Base-by-base conservation (phyloP, 306 rosid genomes). In the Coriaria nepalensis region DNA sequence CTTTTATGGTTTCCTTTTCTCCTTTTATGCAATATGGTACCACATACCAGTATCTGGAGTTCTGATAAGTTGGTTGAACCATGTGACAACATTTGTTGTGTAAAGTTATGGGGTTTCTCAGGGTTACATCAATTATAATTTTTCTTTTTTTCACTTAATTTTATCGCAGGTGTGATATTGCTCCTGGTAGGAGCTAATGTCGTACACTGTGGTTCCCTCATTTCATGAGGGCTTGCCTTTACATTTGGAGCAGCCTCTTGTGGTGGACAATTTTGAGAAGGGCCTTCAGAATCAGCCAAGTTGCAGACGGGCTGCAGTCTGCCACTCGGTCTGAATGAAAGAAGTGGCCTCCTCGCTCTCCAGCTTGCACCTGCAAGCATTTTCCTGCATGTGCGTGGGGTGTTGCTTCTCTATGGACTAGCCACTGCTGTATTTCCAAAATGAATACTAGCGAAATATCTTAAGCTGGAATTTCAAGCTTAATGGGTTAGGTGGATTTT, bases 171-270 rank as follows among this genome's bases (percentile, higher is more conserved):
- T 92, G 98, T 96, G 98, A 92, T 92, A 83, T 92, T 68, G 98
- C 96, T 92, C 98, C 98, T 68, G 78, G 79, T 87, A 74, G 98
- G 98, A 85, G 98, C 98, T 80, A 85, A 92, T 92, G 98, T 92
- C 98, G 98, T 92, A 92, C 98, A 80, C 70, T 92, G 94, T 79
- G 93, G 87, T 75, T 93, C 94, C 98, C 96, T 80, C 74, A 61
- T 73, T 73, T 73, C 70, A 64, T 60, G 75, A 78, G 94, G 96
- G 87, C 85, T 74, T 72, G 81, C 86, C 65, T 75, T 79, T 92
- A 65, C 60, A 1, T 82, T 92, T 78, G 96, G 94, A 85, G 98
- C 73, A 87, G 83, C 94, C 94, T 79, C 71, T 20, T 79, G 63
- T 50, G 88, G 94, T 92, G 93, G 96, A 82, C 94, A 82, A 71